Conservation (phyloP, 2,329 filamentous ascomycete species). For the Cladosporium sp. region DNA sequence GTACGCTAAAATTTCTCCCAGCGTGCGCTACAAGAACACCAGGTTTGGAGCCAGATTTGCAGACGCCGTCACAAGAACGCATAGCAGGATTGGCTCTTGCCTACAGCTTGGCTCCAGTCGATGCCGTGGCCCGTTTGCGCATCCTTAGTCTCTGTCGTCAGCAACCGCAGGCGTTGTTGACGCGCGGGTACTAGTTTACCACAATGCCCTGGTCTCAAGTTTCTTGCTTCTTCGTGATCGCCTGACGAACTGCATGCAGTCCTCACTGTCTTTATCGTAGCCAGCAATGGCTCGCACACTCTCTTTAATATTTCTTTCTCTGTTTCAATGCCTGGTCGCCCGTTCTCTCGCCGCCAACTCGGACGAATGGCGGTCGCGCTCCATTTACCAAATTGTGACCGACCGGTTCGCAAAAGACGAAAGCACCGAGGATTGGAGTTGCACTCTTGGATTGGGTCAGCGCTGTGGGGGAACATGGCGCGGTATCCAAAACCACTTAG, state of each 20-base stretch:
- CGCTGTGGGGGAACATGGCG: constrained; percentile 49
- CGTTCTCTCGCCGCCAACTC: constrained; percentile 18
- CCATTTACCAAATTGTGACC: constrained; percentile 57
- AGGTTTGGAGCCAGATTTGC: too few species aligned
- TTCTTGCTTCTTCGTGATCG: background rate
- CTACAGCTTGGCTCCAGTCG: background rate
- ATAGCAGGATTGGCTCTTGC: background rate
- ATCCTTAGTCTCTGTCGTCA: background rate
- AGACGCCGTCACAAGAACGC: too few species aligned
- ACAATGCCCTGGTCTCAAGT: background rate
- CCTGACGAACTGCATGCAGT: background rate
- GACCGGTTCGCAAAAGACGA: constrained; percentile 51
- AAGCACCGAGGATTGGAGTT: constrained; percentile 41
- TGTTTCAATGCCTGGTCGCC: constrained; percentile 3
- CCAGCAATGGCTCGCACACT: background rate
- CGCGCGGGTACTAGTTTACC: background rate
- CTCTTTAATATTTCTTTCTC: background rate
- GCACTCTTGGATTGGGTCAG: constrained; percentile 32
- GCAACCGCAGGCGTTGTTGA: background rate
- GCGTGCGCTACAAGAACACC: too few species aligned
- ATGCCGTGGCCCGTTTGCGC: background rate
- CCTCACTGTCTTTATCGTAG: background rate
- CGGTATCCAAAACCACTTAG: constrained; percentile 41
- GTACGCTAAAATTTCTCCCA: too few species aligned
- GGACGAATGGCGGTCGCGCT: constrained; percentile 49